phyloP scores from a whole-genome alignment of 1,284 basidiomycete genomes.

The Cyathus olla region DNA sequence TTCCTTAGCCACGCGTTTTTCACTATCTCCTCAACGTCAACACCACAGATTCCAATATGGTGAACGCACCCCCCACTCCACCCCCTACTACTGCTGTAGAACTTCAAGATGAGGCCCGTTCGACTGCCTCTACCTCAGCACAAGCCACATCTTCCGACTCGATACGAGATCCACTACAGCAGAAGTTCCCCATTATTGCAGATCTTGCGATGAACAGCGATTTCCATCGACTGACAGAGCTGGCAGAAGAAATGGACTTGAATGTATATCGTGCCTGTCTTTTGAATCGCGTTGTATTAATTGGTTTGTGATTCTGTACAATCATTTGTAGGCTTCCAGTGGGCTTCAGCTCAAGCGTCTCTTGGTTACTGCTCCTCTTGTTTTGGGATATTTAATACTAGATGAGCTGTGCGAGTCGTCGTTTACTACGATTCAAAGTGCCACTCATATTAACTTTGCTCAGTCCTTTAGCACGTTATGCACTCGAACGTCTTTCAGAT shows the following conservation, averaged over 20 bases:
- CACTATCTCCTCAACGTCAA: no score
- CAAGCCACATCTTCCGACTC: conserved; percentile 9
- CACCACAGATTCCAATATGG: conserved; percentile 36
- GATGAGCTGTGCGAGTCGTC: conserved; percentile 62
- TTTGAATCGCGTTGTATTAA: not conserved
- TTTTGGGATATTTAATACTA: conserved; percentile 69
- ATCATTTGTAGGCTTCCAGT: conserved; percentile 43
- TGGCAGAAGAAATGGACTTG: conserved; percentile 64
- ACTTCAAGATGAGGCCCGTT: conserved; percentile 59
- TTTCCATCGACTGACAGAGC: conserved; percentile 53
- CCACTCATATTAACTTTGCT: conserved; percentile 6
- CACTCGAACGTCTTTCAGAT: conserved; percentile 63
- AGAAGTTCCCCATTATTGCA: conserved; percentile 53
- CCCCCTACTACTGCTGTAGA: conserved; percentile 66
- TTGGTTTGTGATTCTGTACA: no score
- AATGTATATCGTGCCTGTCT: conserved; percentile 48
- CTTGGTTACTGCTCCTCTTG: conserved; percentile 64
- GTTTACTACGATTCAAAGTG: not conserved
- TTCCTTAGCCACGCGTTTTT: no score
- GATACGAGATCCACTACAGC: conserved; percentile 47
- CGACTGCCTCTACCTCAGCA: conserved; percentile 12
- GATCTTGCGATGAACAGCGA: conserved; percentile 56
- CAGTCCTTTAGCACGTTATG: conserved; percentile 70
- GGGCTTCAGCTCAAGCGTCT: conserved; percentile 58
- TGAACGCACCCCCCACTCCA: conserved; percentile 66